Evolutionary conservation across 768 basidiomycete genomes (phyloP).

Genomic region (Lactarius hatsudake): DNA sequence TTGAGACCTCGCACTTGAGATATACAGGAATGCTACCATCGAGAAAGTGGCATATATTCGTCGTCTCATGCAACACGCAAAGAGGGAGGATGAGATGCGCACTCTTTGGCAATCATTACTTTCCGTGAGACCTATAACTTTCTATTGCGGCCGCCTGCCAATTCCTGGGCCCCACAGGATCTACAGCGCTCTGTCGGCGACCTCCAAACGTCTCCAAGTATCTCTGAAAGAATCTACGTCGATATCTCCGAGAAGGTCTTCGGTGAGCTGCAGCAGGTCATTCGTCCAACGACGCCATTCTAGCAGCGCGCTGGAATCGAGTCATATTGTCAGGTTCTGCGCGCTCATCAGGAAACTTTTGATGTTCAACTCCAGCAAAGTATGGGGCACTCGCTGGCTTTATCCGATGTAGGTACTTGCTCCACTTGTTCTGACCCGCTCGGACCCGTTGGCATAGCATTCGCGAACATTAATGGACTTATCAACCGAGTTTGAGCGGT

Average conservation of each 20-base stretch:
- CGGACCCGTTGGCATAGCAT: slow-evolving; percentile 1
- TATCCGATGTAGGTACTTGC: slow-evolving; percentile 13
- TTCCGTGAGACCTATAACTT: slow-evolving; percentile 2
- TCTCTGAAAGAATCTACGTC: slow-evolving; percentile 13
- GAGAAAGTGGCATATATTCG: slow-evolving; percentile 26
- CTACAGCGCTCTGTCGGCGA: slow-evolving; percentile 11
- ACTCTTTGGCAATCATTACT: slow-evolving; percentile 20
- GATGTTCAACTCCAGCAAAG: slow-evolving; percentile 20
- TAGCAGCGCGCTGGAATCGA: background rate
- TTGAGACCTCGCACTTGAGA: slow-evolving; percentile 23
- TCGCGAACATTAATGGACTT: slow-evolving; percentile 9
- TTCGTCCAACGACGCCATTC: background rate
- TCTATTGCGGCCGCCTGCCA: background rate
- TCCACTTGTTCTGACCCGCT: background rate
- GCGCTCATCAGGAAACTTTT: slow-evolving; percentile 9
- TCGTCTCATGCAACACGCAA: slow-evolving; percentile 16
- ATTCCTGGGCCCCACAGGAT: slow-evolving; percentile 1
- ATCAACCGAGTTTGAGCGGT: slow-evolving; percentile 17
- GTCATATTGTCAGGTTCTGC: slow-evolving; percentile 5
- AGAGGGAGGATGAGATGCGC: slow-evolving; percentile 11
- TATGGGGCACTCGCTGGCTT: slow-evolving; percentile 10
- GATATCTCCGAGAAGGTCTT: slow-evolving; percentile 13
- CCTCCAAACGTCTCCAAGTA: slow-evolving; percentile 10
- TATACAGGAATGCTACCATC: slow-evolving; percentile 27
- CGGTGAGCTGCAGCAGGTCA: slow-evolving; percentile 19